phyloP scores from a whole-genome alignment of 2,329 filamentous ascomycete genomes.

The Aphanocladium album region DNA sequence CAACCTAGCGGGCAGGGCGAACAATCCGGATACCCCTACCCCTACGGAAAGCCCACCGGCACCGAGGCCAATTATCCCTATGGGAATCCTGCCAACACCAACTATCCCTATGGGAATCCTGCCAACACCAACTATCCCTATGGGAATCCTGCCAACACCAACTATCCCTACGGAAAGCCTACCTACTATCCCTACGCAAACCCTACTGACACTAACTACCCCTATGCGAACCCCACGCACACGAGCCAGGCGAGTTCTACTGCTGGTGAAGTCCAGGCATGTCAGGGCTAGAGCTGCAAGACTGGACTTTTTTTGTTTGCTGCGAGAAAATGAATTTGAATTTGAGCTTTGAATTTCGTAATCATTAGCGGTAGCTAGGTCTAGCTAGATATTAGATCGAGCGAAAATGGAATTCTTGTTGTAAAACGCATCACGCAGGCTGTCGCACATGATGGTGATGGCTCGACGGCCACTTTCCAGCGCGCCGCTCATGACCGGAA shows the following conservation, averaged over 20 bases:
- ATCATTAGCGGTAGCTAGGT: neutral
- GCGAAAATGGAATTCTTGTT: neutral
- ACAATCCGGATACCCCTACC: too few relatives aligned
- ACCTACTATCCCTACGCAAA: too few relatives aligned
- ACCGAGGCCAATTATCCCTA: too few relatives aligned
- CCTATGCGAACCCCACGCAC: neutral
- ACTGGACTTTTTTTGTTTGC: neutral
- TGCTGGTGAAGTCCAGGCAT: neutral
- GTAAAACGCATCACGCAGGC: constrained; percentile 7
- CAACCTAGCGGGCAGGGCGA: too few relatives aligned
- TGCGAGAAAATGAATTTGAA: neutral
- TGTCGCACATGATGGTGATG: constrained; percentile 39
- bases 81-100: too few relatives aligned
- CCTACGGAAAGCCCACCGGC: too few relatives aligned
- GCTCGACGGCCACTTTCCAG: constrained; percentile 46
- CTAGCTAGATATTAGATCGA: neutral
- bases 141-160: too few relatives aligned
- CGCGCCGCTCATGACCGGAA: constrained; percentile 53
- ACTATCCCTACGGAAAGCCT: too few relatives aligned
- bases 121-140: too few relatives aligned
- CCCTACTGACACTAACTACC: neutral
- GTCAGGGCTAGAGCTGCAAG: neutral
- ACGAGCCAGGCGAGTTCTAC: neutral
- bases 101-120: too few relatives aligned
- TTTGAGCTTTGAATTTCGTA: neutral